Percentiles rank a stretch among this genome's conserved stretches.
Conservation (phyloP, 441 rosid genomes). For the Sinapis alba region DNA sequence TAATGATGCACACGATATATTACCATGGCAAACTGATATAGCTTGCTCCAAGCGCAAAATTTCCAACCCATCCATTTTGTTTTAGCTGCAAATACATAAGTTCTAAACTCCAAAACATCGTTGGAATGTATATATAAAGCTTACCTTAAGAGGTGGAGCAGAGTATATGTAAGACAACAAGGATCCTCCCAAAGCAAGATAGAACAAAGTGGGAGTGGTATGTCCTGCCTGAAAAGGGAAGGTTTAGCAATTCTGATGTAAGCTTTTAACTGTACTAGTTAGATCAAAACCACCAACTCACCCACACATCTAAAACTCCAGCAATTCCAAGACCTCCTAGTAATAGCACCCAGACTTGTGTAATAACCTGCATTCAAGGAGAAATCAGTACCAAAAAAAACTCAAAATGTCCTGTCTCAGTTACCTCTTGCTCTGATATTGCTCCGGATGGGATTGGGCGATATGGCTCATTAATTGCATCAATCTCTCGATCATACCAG, state of each 20-base stretch:
- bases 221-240: constrained; percentile 82
- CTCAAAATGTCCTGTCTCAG: not conserved
- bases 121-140: constrained; percentile 12
- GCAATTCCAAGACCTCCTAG: constrained; percentile 84
- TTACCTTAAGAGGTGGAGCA: constrained; percentile 98
- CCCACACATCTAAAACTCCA: constrained; percentile 89
- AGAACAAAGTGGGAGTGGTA: constrained; percentile 66
- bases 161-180: constrained; percentile 91
- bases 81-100: constrained; percentile 67
- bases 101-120: constrained; percentile 34
- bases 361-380: constrained; percentile 61
- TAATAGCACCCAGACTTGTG: constrained; percentile 89
- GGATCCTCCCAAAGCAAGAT: constrained; percentile 97
- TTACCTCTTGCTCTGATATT: constrained; percentile 86
- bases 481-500: constrained; percentile 96
- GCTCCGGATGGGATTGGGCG: constrained; percentile 98
- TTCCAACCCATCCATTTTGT: constrained; percentile 98
- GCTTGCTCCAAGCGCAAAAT: constrained; percentile 96
- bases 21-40: constrained; percentile 98
- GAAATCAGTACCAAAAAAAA: constrained; percentile 9
- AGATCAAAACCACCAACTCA: constrained; percentile 45
- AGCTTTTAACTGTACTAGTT: not conserved
- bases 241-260: constrained; percentile 31
- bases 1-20: constrained; percentile 20
- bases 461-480: constrained; percentile 96